Percentiles rank a stretch among this genome's conserved stretches.
Evolutionary conservation across 148 eudicot species (phyloP).

Genomic region (Gaultheria prostrata): DNA sequence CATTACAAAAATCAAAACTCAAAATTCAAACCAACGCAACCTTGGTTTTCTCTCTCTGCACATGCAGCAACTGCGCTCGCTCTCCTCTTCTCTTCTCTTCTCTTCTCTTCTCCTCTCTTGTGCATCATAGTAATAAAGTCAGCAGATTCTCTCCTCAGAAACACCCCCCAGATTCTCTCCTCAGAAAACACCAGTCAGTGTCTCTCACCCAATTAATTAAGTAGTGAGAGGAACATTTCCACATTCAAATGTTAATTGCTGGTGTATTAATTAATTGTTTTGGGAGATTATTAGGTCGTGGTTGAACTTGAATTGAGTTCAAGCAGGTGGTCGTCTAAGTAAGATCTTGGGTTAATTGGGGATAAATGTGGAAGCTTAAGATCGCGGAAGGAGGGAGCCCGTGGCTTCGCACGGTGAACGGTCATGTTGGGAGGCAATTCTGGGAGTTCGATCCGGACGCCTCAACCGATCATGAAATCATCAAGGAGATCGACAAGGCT

Average conservation of each 20-base stretch:
- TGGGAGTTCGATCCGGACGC: constrained; percentile 90
- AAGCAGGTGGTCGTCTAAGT: neutral
- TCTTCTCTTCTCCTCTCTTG: neutral
- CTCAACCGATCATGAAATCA: constrained; percentile 47
- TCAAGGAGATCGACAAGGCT: constrained; percentile 54
- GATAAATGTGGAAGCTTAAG: constrained; percentile 89
- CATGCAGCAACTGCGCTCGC: neutral
- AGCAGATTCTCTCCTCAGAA: neutral
- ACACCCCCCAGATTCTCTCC: neutral
- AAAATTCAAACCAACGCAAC: too few relatives aligned
- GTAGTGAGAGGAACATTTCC: neutral
- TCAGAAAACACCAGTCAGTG: neutral
- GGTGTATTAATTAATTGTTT: neutral
- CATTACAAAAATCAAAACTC: too few relatives aligned
- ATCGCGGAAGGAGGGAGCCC: constrained; percentile 72
- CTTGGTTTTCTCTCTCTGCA: neutral
- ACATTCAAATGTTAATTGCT: neutral
- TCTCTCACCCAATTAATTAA: neutral
- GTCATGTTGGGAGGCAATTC: constrained; percentile 77
- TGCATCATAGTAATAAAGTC: neutral
- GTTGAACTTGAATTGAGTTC: neutral
- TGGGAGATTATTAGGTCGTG: neutral
- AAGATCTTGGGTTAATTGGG: neutral
- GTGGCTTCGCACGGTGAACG: constrained; percentile 62
- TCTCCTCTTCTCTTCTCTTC: neutral